A percentile compares a stretch with the other conserved stretches of the same genome.
These are phyloP conservation scores for Thyridium curvatum DNA, from an alignment of 2,329 filamentous ascomycete species.

Conservation along the genomic window DNA sequence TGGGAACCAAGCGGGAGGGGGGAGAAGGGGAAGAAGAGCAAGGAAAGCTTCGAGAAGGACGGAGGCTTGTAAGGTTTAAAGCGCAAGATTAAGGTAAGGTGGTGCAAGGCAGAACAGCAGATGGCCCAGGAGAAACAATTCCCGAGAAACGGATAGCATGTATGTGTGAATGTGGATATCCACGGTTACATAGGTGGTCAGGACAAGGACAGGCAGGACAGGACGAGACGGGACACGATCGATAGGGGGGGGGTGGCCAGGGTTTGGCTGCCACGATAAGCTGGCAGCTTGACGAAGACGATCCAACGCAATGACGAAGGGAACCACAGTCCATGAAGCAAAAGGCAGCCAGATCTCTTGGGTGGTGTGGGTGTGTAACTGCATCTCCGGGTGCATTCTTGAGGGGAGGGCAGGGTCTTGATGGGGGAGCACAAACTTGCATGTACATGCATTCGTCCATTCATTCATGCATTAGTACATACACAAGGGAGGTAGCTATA, in stretches of 20 bases:
- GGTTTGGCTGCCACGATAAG: background rate
- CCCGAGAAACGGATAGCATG: background rate
- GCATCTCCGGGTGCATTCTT: too few species aligned
- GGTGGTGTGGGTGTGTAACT: too few species aligned
- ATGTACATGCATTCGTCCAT: too few species aligned
- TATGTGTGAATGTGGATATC: too few species aligned
- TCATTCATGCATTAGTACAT: too few species aligned
- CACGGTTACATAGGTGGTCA: background rate
- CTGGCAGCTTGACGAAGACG: background rate
- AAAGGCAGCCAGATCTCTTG: too few species aligned
- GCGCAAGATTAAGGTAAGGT: slow-evolving; percentile 1
- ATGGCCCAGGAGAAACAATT: slow-evolving; percentile 1
- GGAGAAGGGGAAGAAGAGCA: slow-evolving; percentile 1
- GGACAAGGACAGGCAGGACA: background rate
- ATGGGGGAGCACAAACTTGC: too few species aligned
- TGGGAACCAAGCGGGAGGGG: slow-evolving; percentile 4
- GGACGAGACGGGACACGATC: background rate
- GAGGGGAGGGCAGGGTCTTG: too few species aligned
- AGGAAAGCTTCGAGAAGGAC: background rate
- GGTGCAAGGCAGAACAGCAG: background rate
- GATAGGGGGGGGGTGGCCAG: background rate
- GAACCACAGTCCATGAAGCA: too few species aligned
- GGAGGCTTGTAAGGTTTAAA: background rate
- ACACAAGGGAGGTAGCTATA: too few species aligned
- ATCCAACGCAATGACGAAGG: too few species aligned